Evolutionary conservation across 345 rosid genomes (phyloP).

Genomic region (Arabidopsis arenosa): DNA sequence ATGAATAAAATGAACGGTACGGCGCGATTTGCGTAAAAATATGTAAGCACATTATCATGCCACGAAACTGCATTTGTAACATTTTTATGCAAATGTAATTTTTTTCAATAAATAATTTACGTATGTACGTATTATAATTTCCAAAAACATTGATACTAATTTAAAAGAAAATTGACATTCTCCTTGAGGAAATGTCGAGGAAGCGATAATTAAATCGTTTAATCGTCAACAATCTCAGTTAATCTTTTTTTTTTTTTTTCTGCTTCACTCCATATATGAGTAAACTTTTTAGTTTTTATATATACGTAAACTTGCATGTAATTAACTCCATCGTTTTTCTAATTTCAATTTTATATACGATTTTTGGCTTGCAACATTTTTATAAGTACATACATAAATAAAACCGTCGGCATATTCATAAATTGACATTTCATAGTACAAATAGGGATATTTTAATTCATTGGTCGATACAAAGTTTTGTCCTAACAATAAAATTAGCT

Average conservation of each 20-base stretch:
- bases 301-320: background rate
- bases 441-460: constrained; percentile 23
- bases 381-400: constrained; percentile 32
- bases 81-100: background rate
- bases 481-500: constrained; percentile 27
- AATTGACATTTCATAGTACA: constrained; percentile 41
- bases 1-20: constrained; percentile 10
- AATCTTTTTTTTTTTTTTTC: too few species aligned
- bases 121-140: background rate
- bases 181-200: too few species aligned
- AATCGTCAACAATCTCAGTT: too few species aligned
- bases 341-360: constrained; percentile 12
- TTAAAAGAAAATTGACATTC: background rate
- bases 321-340: background rate
- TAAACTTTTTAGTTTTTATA: background rate
- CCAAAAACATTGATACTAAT: background rate
- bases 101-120: background rate
- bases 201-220: too few species aligned
- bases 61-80: background rate
- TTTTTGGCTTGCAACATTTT: background rate
- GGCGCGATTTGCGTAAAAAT: background rate
- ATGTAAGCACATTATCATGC: background rate
- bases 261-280: background rate
- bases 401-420: constrained; percentile 38
- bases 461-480: constrained; percentile 42